Conservation (phyloP, 345 rosid species). For the Salix brachista region DNA sequence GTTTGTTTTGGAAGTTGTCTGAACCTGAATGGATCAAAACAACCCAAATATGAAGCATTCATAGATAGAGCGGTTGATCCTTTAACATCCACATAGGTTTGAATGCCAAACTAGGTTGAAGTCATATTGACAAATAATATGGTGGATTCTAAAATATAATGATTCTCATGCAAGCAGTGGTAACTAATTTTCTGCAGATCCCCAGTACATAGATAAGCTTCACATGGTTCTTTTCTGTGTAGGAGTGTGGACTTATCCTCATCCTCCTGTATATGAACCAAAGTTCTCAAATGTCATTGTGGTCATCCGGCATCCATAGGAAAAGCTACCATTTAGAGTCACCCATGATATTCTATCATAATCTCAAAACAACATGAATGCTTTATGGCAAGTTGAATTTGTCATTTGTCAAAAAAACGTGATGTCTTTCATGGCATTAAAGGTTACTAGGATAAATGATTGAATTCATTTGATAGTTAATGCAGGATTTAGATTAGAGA, state of each 20-base stretch:
- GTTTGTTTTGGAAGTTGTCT: not conserved
- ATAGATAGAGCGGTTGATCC: not conserved
- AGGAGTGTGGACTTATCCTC: not conserved
- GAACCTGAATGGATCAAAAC: not conserved
- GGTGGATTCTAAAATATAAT: not conserved
- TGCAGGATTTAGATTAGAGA: too few relatives aligned
- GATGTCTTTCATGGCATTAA: not conserved
- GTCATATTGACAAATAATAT: not conserved
- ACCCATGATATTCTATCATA: not conserved
- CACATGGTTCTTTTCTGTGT: not conserved
- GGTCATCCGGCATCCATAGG: not conserved
- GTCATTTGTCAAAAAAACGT: not conserved
- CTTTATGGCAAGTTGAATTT: not conserved
- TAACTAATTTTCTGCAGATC: not conserved
- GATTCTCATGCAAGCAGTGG: not conserved
- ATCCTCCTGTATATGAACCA: not conserved
- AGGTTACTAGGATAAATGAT: too few relatives aligned
- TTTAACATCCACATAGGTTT: not conserved
- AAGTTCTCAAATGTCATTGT: not conserved
- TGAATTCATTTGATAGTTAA: too few relatives aligned
- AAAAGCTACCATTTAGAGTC: too few relatives aligned
- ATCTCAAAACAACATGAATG: not conserved
- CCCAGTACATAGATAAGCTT: not conserved
- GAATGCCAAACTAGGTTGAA: not conserved
- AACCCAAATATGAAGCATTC: not conserved